phyloP scores from a whole-genome alignment of 768 basidiomycete species.

The Panaeolus cyanescens region DNA sequence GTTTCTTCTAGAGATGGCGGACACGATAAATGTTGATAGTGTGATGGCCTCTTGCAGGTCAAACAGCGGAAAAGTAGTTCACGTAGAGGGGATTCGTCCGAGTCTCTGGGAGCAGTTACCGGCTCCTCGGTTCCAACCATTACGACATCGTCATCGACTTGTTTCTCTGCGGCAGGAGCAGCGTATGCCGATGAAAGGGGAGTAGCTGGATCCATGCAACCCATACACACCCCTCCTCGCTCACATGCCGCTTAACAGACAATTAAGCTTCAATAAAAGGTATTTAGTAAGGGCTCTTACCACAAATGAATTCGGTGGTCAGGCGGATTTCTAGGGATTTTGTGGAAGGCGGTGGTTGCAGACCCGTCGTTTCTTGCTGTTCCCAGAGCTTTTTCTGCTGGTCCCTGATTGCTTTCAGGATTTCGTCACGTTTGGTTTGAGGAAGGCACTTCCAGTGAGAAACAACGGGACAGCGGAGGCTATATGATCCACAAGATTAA shows the following conservation, averaged over 20 bases:
- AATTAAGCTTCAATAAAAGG: neutral
- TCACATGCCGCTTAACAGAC: constrained; percentile 51
- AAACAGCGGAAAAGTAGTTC: constrained; percentile 81
- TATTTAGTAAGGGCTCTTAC: constrained; percentile 25
- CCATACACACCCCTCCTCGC: constrained; percentile 80
- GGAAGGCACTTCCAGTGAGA: constrained; percentile 81
- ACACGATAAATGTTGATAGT: constrained; percentile 72
- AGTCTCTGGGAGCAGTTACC: constrained; percentile 1
- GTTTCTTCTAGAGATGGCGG: constrained; percentile 37
- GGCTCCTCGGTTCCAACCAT: constrained; percentile 21
- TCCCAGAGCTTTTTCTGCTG: constrained; percentile 48
- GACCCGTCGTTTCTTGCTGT: constrained; percentile 22
- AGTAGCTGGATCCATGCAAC: constrained; percentile 61
- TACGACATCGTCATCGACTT: constrained; percentile 35
- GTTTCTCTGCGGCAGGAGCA: constrained; percentile 3
- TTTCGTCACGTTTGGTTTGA: constrained; percentile 66
- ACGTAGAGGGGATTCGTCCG: constrained; percentile 16
- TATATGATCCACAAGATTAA: constrained; percentile 30
- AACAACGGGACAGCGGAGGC: constrained; percentile 75
- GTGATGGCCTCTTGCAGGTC: constrained; percentile 80
- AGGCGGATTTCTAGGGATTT: constrained; percentile 52
- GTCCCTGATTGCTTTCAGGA: constrained; percentile 63
- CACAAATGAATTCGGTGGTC: constrained; percentile 81
- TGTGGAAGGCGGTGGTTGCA: constrained; percentile 38
- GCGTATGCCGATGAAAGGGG: neutral